Evolutionary conservation across 768 basidiomycete species (phyloP).

Genomic region (Rhodotorula babjevae): DNA sequence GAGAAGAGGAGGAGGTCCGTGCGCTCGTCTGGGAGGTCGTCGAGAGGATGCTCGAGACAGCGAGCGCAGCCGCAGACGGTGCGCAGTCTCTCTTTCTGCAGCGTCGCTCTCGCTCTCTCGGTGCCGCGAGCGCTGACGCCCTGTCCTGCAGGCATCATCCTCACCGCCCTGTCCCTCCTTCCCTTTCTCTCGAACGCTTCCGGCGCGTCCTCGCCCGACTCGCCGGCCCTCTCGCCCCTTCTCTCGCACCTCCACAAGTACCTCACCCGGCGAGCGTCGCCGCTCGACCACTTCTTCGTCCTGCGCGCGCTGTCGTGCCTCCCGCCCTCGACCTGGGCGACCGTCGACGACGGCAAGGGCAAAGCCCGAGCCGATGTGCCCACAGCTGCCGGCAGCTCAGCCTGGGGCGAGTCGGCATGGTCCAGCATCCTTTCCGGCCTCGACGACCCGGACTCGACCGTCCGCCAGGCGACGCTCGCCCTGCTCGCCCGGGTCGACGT

Average conservation of each 20-base stretch:
- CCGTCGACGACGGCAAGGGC: neutral
- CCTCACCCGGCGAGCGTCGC: neutral
- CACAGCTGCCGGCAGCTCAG: accelerated
- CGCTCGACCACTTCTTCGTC: neutral
- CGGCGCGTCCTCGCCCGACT: too few species aligned
- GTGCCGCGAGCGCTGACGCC: too few species aligned
- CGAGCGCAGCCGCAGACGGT: neutral
- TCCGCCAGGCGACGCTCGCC: neutral
- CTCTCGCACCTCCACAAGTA: neutral
- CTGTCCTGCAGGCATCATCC: neutral
- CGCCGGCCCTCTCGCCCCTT: neutral
- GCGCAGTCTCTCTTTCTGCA: neutral
- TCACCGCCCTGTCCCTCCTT: neutral
- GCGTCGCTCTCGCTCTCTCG: accelerated
- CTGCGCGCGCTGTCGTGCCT: slow-evolving; percentile 3
- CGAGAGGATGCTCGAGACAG: neutral
- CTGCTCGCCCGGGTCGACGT: slow-evolving; percentile 3
- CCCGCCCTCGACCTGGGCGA: neutral
- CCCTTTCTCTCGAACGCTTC: neutral
- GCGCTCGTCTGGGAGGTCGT: neutral
- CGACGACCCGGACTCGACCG: neutral
- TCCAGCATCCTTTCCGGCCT: neutral
- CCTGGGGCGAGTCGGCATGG: neutral
- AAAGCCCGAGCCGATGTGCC: neutral
- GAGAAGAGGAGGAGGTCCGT: neutral